Evolutionary conservation across 2,329 filamentous ascomycete genomes (phyloP).

Genomic region (Pseudogymnoascus sp.): DNA sequence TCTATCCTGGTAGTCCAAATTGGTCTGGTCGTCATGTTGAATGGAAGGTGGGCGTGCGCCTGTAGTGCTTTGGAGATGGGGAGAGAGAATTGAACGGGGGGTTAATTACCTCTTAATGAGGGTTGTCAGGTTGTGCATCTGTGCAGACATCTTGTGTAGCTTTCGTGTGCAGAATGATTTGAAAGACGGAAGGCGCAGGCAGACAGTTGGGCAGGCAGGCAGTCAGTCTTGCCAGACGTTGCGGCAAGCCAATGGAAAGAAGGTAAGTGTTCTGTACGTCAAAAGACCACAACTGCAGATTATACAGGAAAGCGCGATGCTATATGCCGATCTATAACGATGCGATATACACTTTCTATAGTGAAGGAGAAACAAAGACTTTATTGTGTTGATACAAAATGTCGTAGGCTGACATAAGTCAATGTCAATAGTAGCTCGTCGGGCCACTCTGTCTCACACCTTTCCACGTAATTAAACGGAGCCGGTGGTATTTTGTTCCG

Average conservation of each 20-base stretch:
- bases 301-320: neutral
- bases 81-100: slow-evolving; percentile 25
- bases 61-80: slow-evolving; percentile 10
- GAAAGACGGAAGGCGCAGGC: slow-evolving; percentile 1
- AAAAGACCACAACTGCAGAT: neutral
- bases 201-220: neutral
- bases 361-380: neutral
- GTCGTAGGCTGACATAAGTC: neutral
- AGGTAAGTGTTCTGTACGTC: neutral
- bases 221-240: neutral
- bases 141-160: slow-evolving; percentile 53
- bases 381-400: neutral
- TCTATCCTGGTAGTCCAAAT: neutral
- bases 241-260: neutral
- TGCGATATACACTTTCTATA: neutral
- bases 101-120: slow-evolving; percentile 85
- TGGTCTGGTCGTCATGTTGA: slow-evolving; percentile 15
- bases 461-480: neutral
- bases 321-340: neutral
- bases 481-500: neutral
- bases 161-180: neutral
- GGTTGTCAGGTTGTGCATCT: slow-evolving; percentile 95
- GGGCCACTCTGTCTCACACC: neutral
- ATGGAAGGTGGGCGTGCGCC: neutral
- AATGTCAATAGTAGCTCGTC: neutral